Base-by-base conservation (phyloP, 2,329 filamentous ascomycete species). In the Xylariaceae sp. region DNA sequence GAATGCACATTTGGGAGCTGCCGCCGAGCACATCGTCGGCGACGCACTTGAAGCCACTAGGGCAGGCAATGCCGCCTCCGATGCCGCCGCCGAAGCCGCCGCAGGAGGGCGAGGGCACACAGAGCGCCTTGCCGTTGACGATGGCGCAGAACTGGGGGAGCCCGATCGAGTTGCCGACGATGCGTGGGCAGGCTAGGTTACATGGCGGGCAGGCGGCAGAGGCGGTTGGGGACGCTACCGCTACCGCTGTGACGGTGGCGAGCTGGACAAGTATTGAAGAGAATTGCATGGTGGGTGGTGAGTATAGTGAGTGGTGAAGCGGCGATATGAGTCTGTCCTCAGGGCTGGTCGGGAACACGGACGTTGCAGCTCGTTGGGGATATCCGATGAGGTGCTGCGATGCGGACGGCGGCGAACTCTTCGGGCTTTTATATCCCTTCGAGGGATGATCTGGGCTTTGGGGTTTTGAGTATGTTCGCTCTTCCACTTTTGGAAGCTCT, bases 111-210 rank as follows among this genome's bases (percentile, higher is more conserved):
- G 47, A 50, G 1, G 39, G 47, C 11, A 50, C 32, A 24, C 39
- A 44, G 23, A 44, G 39, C 2, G 37, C 36, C 16, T 36, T 35
- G 29, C 39, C 37, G 21, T 50, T 50, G 29, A 42, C 37, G 21
- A 36, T 50, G 20, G 47, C 39, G 23, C 47, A 50, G 39, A 50
- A 50, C 37, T 50, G 27, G 1, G 47, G 39, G 5, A 50, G 4
- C 4, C 24, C 47, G 32, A 50, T 37, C 11, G 16, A 43, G 23
- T 44, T 50, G 32, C 40, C 40, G 9, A 44, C 7, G 3, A 50
- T 30, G 7, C 39, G 39, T 2, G 39, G 47, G 23, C 32, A 44
- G 3, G 26, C 39, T 8, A 44, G 32, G 21, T 39, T n/a, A 10
- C 48, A 44, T 23, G 47, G 4, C 24, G 32, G 47, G 5, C 39